Conservation (phyloP, 2,329 filamentous ascomycete genomes). For the Aspergillus sp. region DNA sequence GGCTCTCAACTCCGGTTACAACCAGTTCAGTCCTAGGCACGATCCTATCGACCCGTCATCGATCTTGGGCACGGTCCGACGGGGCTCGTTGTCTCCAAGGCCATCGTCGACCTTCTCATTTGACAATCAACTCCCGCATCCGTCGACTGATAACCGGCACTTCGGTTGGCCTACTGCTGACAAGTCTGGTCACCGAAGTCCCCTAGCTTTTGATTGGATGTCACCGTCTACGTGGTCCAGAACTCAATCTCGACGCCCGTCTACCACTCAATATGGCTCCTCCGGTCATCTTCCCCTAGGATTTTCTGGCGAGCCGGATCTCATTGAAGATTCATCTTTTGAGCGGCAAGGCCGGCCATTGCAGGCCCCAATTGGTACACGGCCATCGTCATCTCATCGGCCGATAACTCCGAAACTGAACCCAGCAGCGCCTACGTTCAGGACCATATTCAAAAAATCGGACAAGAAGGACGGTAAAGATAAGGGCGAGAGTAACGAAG, state of each 20-base stretch:
- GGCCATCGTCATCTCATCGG: slow-evolving; percentile 61
- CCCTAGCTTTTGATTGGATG: slow-evolving; percentile 55
- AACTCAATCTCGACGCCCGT: slow-evolving; percentile 76
- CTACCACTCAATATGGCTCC: slow-evolving; percentile 72
- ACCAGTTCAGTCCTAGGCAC: slow-evolving; percentile 48
- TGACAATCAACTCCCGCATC: slow-evolving; percentile 63
- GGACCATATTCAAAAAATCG: slow-evolving; percentile 60
- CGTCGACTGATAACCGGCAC: slow-evolving; percentile 74
- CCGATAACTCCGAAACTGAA: slow-evolving; percentile 67
- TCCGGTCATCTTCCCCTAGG: slow-evolving; percentile 62
- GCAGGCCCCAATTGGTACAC: slow-evolving; percentile 75
- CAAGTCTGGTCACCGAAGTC: slow-evolving; percentile 56
- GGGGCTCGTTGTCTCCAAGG: slow-evolving; percentile 46
- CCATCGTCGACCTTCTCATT: slow-evolving; percentile 57
- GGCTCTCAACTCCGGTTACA: slow-evolving; percentile 41
- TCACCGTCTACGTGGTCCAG: slow-evolving; percentile 65
- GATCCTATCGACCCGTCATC: slow-evolving; percentile 48
- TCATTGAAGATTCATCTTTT: slow-evolving; percentile 46
- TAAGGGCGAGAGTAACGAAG: slow-evolving; percentile 37
- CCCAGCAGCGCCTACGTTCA: slow-evolving; percentile 86
- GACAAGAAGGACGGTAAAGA: slow-evolving; percentile 44
- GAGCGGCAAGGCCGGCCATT: slow-evolving; percentile 52
- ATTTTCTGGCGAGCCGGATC: slow-evolving; percentile 51
- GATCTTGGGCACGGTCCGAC: slow-evolving; percentile 43
- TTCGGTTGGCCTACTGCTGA: slow-evolving; percentile 64